These are phyloP conservation scores for Bassia scoparia DNA, from an alignment of 148 eudicot species.

Conservation along the genomic window DNA sequence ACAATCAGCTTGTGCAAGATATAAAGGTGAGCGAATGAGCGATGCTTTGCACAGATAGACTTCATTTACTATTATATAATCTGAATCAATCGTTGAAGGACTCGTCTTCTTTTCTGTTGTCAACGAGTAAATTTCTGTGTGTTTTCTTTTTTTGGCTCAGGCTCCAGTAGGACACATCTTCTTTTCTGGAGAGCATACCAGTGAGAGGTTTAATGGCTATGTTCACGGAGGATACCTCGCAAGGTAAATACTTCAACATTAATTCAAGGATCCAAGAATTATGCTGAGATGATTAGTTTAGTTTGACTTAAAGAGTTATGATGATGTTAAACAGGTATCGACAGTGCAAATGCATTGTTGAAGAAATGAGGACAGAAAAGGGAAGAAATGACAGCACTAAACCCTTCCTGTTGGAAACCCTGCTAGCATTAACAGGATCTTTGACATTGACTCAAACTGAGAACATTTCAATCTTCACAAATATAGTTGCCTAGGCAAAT, in stretches of 20 bases:
- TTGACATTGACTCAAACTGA: constrained; percentile 41
- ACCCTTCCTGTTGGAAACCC: constrained; percentile 49
- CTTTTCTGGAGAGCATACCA: constrained; percentile 90
- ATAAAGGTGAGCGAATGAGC: constrained; percentile 46
- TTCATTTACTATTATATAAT: neutral
- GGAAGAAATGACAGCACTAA: constrained; percentile 29
- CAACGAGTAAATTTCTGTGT: neutral
- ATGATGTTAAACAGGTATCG: constrained; percentile 52
- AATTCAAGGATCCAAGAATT: neutral
- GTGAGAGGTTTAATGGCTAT: constrained; percentile 78
- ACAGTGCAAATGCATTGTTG: constrained; percentile 53
- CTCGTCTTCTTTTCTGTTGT: no score
- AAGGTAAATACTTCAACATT: constrained; percentile 36
- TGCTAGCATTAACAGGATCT: constrained; percentile 48
- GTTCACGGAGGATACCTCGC: constrained; percentile 89
- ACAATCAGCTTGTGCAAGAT: constrained; percentile 51
- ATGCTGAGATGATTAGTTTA: neutral
- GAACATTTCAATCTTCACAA: constrained; percentile 44
- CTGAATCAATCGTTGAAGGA: no score
- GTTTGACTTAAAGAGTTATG: constrained; percentile 3
- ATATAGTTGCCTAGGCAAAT: constrained; percentile 52
- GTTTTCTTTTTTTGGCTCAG: constrained; percentile 28
- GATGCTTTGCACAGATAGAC: neutral
- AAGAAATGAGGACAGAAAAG: constrained; percentile 48
- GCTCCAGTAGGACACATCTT: constrained; percentile 70